Percentiles rank a stretch among this genome's conserved stretches.
phyloP scores from a whole-genome alignment of 352 stramenopile genomes.

The Pythium scleroteichum region DNA sequence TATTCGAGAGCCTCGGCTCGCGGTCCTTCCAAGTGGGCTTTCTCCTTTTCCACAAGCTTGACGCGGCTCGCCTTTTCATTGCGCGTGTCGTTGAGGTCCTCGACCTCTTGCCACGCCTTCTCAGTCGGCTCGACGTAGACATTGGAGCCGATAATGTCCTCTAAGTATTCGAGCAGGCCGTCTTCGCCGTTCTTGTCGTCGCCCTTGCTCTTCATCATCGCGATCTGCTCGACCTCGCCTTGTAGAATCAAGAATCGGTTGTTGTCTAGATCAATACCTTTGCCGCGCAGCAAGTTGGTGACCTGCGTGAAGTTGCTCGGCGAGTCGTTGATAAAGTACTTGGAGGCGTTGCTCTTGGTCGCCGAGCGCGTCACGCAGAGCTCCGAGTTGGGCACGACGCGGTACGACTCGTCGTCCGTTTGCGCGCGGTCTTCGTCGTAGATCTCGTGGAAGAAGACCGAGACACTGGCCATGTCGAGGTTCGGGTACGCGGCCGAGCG shows the following conservation, averaged over 20 bases:
- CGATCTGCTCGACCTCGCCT: slow-evolving; percentile 97
- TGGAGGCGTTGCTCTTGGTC: slow-evolving; percentile 94
- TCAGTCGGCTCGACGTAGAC: slow-evolving; percentile 97
- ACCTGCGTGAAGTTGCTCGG: slow-evolving; percentile 95
- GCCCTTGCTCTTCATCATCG: slow-evolving; percentile 99
- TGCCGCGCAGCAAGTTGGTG: slow-evolving; percentile 90
- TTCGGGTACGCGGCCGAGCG: slow-evolving; percentile 90
- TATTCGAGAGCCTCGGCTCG: slow-evolving; percentile 95
- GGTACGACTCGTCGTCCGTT: slow-evolving; percentile 88
- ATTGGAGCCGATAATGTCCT: slow-evolving; percentile 99
- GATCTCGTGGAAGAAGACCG: slow-evolving; percentile 98
- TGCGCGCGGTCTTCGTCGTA: slow-evolving; percentile 54
- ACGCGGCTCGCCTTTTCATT: slow-evolving; percentile 97
- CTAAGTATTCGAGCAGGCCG: slow-evolving; percentile 98
- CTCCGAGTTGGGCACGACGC: slow-evolving; percentile 89
- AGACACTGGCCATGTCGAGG: slow-evolving; percentile 94
- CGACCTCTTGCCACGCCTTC: slow-evolving; percentile 91
- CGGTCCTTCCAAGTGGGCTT: slow-evolving; percentile 92
- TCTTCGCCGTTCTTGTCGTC: slow-evolving; percentile 92
- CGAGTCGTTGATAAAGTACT: slow-evolving; percentile 96
- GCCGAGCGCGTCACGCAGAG: slow-evolving; percentile 94
- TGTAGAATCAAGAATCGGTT: slow-evolving; percentile 99
- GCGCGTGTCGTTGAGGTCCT: slow-evolving; percentile 90
- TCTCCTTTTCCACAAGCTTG: slow-evolving; percentile 98
- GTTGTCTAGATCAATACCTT: slow-evolving; percentile 99